These are phyloP conservation scores for Aspergillus sojae DNA, from an alignment of 2,329 filamentous ascomycete genomes.

Conservation along the genomic window DNA sequence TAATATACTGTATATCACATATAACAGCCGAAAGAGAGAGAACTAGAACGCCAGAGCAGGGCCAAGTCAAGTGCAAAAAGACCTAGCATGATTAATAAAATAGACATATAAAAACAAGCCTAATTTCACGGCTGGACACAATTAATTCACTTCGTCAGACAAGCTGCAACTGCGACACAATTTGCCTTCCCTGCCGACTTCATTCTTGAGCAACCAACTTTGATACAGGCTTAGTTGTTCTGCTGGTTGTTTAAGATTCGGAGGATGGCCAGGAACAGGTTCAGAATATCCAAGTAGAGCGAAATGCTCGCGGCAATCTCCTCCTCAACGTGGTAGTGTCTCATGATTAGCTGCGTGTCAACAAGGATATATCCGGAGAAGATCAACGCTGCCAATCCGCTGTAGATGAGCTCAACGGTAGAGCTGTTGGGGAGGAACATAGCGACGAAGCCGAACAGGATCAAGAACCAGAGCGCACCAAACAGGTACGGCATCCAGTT, in stretches of 20 bases:
- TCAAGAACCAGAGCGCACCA: constrained; percentile 82
- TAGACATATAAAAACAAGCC: neutral
- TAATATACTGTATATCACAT: neutral
- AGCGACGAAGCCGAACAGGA: constrained; percentile 91
- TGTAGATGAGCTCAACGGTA: constrained; percentile 82
- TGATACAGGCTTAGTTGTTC: constrained; percentile 68
- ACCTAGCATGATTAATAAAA: neutral
- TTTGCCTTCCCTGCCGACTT: neutral
- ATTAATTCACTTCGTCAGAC: neutral
- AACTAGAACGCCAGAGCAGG: neutral
- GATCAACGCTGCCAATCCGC: constrained; percentile 77
- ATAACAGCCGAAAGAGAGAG: neutral
- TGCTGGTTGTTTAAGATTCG: constrained; percentile 94
- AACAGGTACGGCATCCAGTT: constrained; percentile 96
- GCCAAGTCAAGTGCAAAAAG: neutral
- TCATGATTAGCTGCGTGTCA: constrained; percentile 93
- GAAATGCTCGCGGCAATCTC: constrained; percentile 95
- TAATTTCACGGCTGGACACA: neutral
- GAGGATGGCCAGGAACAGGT: constrained; percentile 93
- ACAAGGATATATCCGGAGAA: constrained; percentile 95
- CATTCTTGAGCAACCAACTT: neutral
- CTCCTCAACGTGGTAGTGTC: constrained; percentile 96
- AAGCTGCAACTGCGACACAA: neutral
- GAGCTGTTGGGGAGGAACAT: constrained; percentile 84
- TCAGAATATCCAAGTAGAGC: constrained; percentile 94